Conservation (phyloP, 495 filamentous ascomycete genomes). For the Podospora pseudopauciseta region DNA sequence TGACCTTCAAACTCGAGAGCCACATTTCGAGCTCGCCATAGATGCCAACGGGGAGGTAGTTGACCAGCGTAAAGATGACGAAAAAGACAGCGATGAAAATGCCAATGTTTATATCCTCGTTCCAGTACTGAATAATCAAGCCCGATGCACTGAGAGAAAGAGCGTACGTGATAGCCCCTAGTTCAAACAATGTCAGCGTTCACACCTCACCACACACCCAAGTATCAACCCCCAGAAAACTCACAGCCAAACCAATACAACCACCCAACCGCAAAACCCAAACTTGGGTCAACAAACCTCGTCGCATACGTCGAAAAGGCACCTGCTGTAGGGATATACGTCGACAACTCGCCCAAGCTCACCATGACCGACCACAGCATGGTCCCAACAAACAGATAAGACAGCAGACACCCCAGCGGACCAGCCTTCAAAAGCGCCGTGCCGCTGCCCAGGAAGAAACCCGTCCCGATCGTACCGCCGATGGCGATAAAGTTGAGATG, state of each 20-base stretch:
- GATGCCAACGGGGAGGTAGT: conserved; percentile 63
- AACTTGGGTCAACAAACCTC: conserved; percentile 65
- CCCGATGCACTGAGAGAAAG: conserved; percentile 73
- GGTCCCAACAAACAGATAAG: conserved; percentile 65
- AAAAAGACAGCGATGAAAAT: conserved; percentile 77
- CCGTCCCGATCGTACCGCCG: conserved; percentile 75
- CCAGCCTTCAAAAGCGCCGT: conserved; percentile 58
- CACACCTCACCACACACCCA: not conserved
- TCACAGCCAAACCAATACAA: conserved; percentile 48
- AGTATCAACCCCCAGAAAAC: not conserved
- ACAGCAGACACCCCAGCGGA: conserved; percentile 64
- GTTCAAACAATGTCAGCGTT: conserved; percentile 11
- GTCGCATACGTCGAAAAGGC: conserved; percentile 72
- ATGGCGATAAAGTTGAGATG: conserved; percentile 60
- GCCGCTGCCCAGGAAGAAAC: conserved; percentile 70
- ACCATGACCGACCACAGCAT: conserved; percentile 61
- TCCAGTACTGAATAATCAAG: conserved; percentile 74
- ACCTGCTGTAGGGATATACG: conserved; percentile 70
- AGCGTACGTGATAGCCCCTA: conserved; percentile 59
- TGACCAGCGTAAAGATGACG: conserved; percentile 60
- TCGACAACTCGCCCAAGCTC: conserved; percentile 65
- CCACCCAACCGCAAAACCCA: conserved; percentile 81
- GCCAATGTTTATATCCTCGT: conserved; percentile 50
- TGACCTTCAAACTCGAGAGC: conserved; percentile 70
- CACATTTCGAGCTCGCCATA: conserved; percentile 75